phyloP scores from a whole-genome alignment of 345 rosid genomes.

The Gossypium longicalyx region DNA sequence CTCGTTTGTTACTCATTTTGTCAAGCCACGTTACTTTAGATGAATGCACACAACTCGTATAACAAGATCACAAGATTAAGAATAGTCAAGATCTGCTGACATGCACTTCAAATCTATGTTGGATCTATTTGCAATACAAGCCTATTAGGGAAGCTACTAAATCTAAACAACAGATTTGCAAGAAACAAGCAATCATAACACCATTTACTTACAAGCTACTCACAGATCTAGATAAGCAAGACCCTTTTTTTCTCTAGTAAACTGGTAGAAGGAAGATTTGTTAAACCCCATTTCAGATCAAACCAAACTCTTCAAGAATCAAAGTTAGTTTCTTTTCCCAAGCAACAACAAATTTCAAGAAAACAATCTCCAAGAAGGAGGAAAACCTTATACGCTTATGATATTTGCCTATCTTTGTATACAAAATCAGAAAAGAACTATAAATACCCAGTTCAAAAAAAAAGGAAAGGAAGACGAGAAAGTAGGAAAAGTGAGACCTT shows the following conservation, averaged over 20 bases:
- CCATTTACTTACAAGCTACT: too few relatives aligned
- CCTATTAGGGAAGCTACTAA: too few relatives aligned
- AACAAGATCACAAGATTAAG: not conserved
- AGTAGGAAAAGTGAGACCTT: slow-evolving; percentile 38
- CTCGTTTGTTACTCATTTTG: not conserved
- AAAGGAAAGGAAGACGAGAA: not conserved
- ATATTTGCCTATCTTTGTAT: too few relatives aligned
- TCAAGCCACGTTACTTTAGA: not conserved
- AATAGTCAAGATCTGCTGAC: not conserved
- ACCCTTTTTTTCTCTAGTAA: not conserved
- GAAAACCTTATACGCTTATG: too few relatives aligned
- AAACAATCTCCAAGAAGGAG: too few relatives aligned
- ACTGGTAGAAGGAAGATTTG: too few relatives aligned
- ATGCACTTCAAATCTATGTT: not conserved
- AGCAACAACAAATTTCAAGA: not conserved
- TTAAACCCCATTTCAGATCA: not conserved
- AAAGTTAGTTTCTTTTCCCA: slow-evolving; percentile 4
- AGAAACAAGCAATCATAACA: too few relatives aligned
- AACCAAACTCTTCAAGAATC: not conserved
- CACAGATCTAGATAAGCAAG: too few relatives aligned
- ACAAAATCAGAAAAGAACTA: too few relatives aligned
- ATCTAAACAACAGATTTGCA: too few relatives aligned
- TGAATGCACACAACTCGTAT: not conserved
- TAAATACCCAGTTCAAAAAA: slow-evolving; percentile 10
- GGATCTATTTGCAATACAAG: not conserved